These are phyloP conservation scores for Xylaria hypoxylon DNA, from an alignment of 2,329 filamentous ascomycete species.

Conservation along the genomic window DNA sequence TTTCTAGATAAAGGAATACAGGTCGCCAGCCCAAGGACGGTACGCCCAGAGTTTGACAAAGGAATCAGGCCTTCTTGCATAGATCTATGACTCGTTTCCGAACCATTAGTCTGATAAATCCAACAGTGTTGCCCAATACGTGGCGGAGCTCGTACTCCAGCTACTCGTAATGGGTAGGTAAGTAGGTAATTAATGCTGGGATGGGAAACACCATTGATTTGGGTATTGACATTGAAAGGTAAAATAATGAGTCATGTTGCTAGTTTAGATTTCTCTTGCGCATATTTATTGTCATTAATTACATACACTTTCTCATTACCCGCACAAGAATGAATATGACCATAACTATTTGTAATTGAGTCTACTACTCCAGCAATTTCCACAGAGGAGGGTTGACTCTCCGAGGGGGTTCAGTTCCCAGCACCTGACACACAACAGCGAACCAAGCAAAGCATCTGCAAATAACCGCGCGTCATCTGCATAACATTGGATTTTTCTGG, in stretches of 20 bases:
- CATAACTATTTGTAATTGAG: constrained; percentile 1
- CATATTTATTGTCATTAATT: neutral
- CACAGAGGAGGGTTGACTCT: neutral
- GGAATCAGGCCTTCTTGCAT: neutral
- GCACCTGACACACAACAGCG: constrained; percentile 17
- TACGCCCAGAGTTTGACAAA: neutral
- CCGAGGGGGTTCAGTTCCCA: constrained; percentile 17
- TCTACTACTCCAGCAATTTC: neutral
- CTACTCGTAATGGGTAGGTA: neutral
- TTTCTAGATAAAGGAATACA: neutral
- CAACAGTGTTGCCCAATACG: neutral
- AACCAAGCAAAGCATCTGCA: constrained; percentile 32
- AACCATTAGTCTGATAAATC: neutral
- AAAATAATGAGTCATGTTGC: neutral
- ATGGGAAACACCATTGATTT: constrained; percentile 1
- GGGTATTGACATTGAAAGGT: neutral
- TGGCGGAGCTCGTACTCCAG: neutral
- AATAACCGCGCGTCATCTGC: constrained; percentile 30
- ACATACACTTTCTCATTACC: neutral
- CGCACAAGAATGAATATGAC: neutral
- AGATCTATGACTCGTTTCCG: neutral
- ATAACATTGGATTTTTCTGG: constrained; percentile 16
- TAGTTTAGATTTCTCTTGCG: neutral
- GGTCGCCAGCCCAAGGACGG: neutral
- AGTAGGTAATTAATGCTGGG: constrained; percentile 1